phyloP scores from a whole-genome alignment of 306 rosid genomes.

The Trifolium repens region DNA sequence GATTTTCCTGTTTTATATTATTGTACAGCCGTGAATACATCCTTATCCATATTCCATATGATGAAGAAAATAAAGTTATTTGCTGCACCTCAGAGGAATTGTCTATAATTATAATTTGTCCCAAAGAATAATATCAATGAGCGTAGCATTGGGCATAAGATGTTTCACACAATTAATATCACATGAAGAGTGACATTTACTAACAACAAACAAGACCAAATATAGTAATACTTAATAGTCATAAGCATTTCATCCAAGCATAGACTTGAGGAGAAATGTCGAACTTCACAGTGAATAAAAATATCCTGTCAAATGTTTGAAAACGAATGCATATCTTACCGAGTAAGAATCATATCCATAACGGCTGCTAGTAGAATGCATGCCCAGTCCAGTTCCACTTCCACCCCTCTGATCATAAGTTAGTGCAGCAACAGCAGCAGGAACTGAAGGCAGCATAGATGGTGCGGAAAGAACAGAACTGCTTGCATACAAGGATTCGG shows the following conservation, averaged over 20 bases:
- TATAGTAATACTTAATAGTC: background rate
- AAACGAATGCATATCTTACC: conserved; percentile 46
- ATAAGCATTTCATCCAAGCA: background rate
- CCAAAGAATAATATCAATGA: background rate
- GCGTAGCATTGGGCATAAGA: background rate
- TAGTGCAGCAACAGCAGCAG: conserved; percentile 60
- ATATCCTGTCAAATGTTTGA: background rate
- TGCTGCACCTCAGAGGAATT: background rate
- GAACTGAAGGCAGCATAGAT: conserved; percentile 70
- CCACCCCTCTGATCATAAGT: conserved; percentile 89
- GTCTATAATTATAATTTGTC: conserved; percentile 1
- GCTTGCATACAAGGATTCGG: conserved; percentile 67
- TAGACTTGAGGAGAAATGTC: background rate
- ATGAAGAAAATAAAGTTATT: background rate
- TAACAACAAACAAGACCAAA: background rate
- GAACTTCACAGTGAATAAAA: background rate
- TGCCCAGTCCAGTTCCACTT: conserved; percentile 78
- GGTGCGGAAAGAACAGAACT: conserved; percentile 68
- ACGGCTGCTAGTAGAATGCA: conserved; percentile 70
- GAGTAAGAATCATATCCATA: conserved; percentile 88
- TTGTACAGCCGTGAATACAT: background rate
- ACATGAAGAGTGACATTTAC: conserved; percentile 2
- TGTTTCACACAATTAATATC: conserved; percentile 8
- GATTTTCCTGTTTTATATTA: conserved; percentile 1
- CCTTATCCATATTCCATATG: conserved; percentile 2